Base-by-base conservation (phyloP, 73 alveolate genomes). In the Paramecium caudatum region DNA sequence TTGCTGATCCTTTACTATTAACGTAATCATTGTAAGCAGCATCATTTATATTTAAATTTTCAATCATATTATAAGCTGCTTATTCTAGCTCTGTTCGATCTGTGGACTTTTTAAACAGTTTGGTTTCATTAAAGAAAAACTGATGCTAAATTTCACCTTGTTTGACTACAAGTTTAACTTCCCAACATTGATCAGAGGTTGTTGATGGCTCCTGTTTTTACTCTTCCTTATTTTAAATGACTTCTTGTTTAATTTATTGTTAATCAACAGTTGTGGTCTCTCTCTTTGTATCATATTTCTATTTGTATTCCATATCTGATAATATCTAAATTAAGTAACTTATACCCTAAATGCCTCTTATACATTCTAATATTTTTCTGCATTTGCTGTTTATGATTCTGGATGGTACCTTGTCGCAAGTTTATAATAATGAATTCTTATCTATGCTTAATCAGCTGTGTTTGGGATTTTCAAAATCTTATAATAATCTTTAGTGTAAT, bases 381-480 rank as follows among this genome's bases (percentile, higher is more conserved):
- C 30, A 10, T 55, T 55, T 55, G 80, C 46, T 25, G 17, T 55
- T 55, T 55, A 55, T 55, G 80, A 55, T 23, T 55, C 80, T 55
- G 80, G 80, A 55, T 55, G 80, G 7, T 55, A 55, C 12, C n/a
- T 55, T 43, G 23, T 55, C 0, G 80, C 80, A 5, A 55, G 30
- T 55, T 55, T 4, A 55, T 55, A 55, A 25, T 55, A 55, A 55
- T 55, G 80, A 23, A 55, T 55, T 55, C 80, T 23, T 12, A 55
- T 55, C 30, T 55, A 21, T 3, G 80, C 23, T 55, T 55, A 27
- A 27, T 55, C 80, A 55, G 80, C 80, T 1, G 46, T 23, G 12
- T 37, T 4, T 27, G 80, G 80, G 30, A 55, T 37, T 25, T 55
- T 55, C 30, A 55, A 55, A 10, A 55, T 23, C 30, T 23, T 23